These are phyloP conservation scores for Neofusicoccum sp. DNA, from an alignment of 2,329 filamentous ascomycete species.

Conservation along the genomic window DNA sequence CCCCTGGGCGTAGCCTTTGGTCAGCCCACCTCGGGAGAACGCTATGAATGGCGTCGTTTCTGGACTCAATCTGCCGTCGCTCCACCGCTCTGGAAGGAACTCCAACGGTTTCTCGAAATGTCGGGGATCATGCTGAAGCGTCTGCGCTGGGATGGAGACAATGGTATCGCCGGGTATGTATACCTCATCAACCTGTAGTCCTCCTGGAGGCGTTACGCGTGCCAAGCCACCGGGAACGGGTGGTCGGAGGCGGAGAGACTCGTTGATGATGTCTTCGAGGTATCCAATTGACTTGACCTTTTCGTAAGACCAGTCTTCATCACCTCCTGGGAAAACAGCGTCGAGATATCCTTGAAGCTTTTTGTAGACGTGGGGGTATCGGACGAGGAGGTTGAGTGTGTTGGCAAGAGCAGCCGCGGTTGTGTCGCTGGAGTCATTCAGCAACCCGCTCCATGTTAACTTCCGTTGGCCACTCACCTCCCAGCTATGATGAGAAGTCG, in stretches of 20 bases:
- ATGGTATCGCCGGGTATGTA: conserved; percentile 34
- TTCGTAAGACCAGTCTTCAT: conserved; percentile 30
- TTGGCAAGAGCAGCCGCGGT: background rate
- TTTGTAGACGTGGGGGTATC: conserved; percentile 9
- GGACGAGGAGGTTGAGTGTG: conserved; percentile 23
- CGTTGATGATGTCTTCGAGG: conserved; percentile 44
- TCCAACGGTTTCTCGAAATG: background rate
- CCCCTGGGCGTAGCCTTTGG: too few relatives aligned
- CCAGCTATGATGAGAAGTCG: conserved; percentile 34
- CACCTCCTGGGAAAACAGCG: conserved; percentile 26
- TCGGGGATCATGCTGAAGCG: conserved; percentile 19
- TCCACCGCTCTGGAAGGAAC: conserved; percentile 10
- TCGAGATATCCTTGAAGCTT: conserved; percentile 22
- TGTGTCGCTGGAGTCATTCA: too few relatives aligned
- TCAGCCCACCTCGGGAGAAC: conserved; percentile 13
- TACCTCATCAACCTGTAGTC: conserved; percentile 34
- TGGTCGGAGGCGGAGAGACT: conserved; percentile 43
- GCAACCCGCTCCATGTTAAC: too few relatives aligned
- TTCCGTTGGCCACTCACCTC: too few relatives aligned
- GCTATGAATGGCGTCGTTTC: background rate
- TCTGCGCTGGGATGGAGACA: conserved; percentile 23
- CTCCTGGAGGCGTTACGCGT: conserved; percentile 39
- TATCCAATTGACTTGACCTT: conserved; percentile 28
- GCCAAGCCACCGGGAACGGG: conserved; percentile 38
- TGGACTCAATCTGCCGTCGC: background rate